Conservation (phyloP, 2,329 filamentous ascomycete genomes). For the Colletotrichum neosansevieriae region DNA sequence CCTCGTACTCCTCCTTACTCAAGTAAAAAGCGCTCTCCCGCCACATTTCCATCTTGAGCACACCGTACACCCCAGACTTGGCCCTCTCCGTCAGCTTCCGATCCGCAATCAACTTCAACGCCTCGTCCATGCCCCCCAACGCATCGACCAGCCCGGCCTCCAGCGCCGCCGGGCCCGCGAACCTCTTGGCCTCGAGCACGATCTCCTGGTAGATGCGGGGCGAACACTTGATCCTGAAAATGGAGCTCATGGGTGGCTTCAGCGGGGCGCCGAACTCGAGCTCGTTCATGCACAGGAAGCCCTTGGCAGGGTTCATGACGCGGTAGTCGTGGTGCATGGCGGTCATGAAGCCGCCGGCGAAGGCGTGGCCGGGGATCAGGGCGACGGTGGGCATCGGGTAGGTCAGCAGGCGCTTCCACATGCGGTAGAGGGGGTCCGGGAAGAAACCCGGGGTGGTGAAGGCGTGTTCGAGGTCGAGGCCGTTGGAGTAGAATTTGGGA, state of each 20-base stretch:
- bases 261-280: slow-evolving; percentile 84
- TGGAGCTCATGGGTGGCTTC: slow-evolving; percentile 76
- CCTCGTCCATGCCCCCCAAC: slow-evolving; percentile 73
- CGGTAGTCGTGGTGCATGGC: slow-evolving; percentile 88
- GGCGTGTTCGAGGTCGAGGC: slow-evolving; percentile 81
- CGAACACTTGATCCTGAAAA: slow-evolving; percentile 77
- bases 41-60: slow-evolving; percentile 82
- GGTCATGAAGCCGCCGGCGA: slow-evolving; percentile 85
- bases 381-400: slow-evolving; percentile 87
- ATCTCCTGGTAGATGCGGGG: slow-evolving; percentile 70
- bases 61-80: slow-evolving; percentile 74
- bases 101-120: slow-evolving; percentile 69
- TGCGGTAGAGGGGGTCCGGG: slow-evolving; percentile 68
- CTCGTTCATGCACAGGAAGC: slow-evolving; percentile 86
- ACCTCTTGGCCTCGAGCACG: slow-evolving; percentile 80
- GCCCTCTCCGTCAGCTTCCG: slow-evolving; percentile 71
- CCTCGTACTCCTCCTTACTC: slow-evolving; percentile 62
- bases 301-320: slow-evolving; percentile 76
- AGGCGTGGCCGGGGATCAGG: slow-evolving; percentile 84
- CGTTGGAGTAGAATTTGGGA: slow-evolving; percentile 85
- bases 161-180: slow-evolving; percentile 72
- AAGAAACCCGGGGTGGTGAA: slow-evolving; percentile 71
- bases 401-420: slow-evolving; percentile 71
- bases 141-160: slow-evolving; percentile 76
- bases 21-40: slow-evolving; percentile 72